Conservation (phyloP, 2,329 filamentous ascomycete species). For the Colletotrichum somersetense region DNA sequence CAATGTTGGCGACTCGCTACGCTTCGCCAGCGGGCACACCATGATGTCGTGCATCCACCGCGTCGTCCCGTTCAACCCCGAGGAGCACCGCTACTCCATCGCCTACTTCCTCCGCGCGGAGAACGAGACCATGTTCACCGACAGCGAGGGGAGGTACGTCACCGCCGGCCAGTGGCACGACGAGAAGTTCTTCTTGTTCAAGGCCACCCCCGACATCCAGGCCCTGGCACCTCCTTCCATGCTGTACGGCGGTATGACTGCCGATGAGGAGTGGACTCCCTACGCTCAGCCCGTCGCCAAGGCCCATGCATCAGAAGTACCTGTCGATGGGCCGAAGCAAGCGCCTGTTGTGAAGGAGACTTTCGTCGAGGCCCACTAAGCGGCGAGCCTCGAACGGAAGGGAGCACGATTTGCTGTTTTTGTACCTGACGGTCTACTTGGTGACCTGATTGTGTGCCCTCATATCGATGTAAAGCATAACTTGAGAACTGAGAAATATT, state of each 20-base stretch:
- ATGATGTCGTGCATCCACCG: conserved; percentile 70
- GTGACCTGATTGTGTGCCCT: not conserved
- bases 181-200: conserved; percentile 55
- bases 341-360: conserved; percentile 33
- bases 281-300: conserved; percentile 34
- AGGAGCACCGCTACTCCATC: conserved; percentile 63
- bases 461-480: not conserved
- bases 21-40: conserved; percentile 65
- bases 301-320: conserved; percentile 19
- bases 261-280: conserved; percentile 38
- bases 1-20: conserved; percentile 70
- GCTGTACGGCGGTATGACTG: conserved; percentile 63
- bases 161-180: conserved; percentile 68
- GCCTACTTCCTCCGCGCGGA: conserved; percentile 70
- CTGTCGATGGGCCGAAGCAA: conserved; percentile 28
- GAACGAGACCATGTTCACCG: conserved; percentile 67
- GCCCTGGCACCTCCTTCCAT: conserved; percentile 62
- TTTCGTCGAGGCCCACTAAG: conserved; percentile 35
- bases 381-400: not conserved
- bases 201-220: conserved; percentile 48
- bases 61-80: conserved; percentile 64
- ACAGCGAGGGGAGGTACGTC: conserved; percentile 65
- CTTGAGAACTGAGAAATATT: not conserved
- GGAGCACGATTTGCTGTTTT: not conserved
- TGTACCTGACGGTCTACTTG: not conserved